Percentiles rank a stretch among this genome's conserved stretches.
phyloP scores from a whole-genome alignment of 2,329 filamentous ascomycete genomes.

The Hawksworthiomyces lignivorus region DNA sequence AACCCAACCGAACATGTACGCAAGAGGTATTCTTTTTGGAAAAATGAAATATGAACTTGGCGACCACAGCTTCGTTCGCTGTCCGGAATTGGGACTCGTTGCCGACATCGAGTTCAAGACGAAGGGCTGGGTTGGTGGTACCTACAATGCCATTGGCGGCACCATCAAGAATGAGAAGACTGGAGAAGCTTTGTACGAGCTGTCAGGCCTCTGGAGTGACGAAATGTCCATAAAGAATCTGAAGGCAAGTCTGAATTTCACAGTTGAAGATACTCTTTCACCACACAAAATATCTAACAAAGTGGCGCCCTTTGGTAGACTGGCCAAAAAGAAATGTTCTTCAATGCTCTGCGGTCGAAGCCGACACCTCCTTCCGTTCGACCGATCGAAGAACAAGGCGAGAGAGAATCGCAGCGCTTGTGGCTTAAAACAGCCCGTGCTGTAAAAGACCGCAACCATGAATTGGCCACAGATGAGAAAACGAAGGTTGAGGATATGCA shows the following conservation, averaged over 20 bases:
- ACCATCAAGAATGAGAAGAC: conserved; percentile 82
- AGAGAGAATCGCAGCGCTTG: conserved; percentile 80
- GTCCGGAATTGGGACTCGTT: conserved; percentile 76
- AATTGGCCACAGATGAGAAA: conserved; percentile 87
- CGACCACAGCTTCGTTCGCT: conserved; percentile 88
- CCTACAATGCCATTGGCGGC: conserved; percentile 92
- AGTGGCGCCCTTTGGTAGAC: conserved; percentile 46
- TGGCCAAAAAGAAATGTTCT: conserved; percentile 80
- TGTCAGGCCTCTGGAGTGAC: conserved; percentile 87
- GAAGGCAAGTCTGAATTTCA: conserved; percentile 47
- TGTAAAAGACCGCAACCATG: conserved; percentile 78
- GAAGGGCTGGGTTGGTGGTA: conserved; percentile 93
- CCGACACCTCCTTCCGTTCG: conserved; percentile 66
- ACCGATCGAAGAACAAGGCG: conserved; percentile 77
- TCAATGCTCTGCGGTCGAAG: conserved; percentile 73
- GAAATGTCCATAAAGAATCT: conserved; percentile 90
- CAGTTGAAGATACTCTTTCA: too few species aligned
- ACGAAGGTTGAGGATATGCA: conserved; percentile 92
- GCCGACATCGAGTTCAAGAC: conserved; percentile 98
- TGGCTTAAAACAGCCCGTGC: conserved; percentile 79
- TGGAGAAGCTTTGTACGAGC: conserved; percentile 80
- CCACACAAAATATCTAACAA: too few species aligned
- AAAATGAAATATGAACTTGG: conserved; percentile 99
- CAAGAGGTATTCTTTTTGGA: conserved; percentile 89
- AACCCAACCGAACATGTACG: conserved; percentile 99